Evolutionary conservation across 2,329 filamentous ascomycete species (phyloP), one percentile per base, ranked within the genome.

Genomic region (Calonectria leucothoes): DNA sequence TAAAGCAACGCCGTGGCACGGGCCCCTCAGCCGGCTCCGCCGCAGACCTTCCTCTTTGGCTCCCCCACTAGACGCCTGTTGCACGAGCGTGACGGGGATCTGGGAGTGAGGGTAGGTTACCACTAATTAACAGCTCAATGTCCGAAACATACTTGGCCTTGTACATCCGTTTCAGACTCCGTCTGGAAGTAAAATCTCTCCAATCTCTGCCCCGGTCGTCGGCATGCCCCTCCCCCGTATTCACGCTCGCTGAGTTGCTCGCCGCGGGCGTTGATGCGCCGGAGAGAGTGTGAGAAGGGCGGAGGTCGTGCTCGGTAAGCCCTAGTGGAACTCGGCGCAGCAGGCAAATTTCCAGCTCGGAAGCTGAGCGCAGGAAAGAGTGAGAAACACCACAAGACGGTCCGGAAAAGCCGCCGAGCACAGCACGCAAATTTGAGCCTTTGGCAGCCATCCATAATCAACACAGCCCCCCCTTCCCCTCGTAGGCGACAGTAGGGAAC

Each of bases 1-100:
- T 31, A 51, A 49, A 42, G 27, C 14, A 57, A 20, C 39, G 31
- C 59, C 35, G 35, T 45, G 35, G 35, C 35, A 63, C 59, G 55
- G 48, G 23, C 66, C 39, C 45, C 42, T 25, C 37, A 66, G 69
- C 61, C 39, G 31, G 35, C 31, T 57, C 63, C 66, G 35, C 42
- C 48, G 42, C 45, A 37, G 42, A 66, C 57, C 45, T 66, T 66
- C 59, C 68, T 49, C 39, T 52, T 48, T 59, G 37, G 55, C 67
- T 35, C 15, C 52, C 49, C 55, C 48, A 52, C 27, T 31, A 42
- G 51, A 39, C 51, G 48, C 33, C 55, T 59, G 55, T 35, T 57
- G 52, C 52, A 57, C 29, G 29, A 57, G 55, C 33, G 15, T 15
- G 55, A 59, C 55, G 55, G 55, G 55, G 55, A 59, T 59, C 55